Base-by-base conservation (phyloP, 352 stramenopile species). In the Phytopythium mirpurense region DNA sequence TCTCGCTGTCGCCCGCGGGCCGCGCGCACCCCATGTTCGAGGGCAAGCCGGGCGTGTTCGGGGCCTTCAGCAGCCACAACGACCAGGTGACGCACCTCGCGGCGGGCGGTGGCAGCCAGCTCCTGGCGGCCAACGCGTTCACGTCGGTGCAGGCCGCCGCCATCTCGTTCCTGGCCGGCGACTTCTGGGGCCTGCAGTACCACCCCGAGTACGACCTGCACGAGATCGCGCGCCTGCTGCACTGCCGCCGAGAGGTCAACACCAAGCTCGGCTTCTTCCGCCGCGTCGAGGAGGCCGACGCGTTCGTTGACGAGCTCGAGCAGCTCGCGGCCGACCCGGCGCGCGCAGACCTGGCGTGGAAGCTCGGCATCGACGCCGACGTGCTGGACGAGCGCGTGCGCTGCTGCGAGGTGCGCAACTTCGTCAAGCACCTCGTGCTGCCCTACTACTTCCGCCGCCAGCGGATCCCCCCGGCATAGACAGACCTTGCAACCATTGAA, bases 181-280 rank as follows among this genome's bases (percentile, higher is more conserved):
- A 87, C n/a, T 88, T 88, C 48, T 91, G 78, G 81, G 78, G 61
- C 19, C 54, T 88, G 27, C 81, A 91, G 54, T 91, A 91, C 55
- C 81, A 91, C 26, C 76, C 81, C 5, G 78, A 91, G 62, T 91
- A 89, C 53, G 68, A 91, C 42, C 59, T 89, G 42, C 76, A 91
- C 54, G 81, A 91, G 52, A 78, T 91, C 59, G 74, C 81, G n/a
- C 65, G 78, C 3, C 59, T 91, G 48, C 49, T 85, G 42, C 70
- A 87, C 57, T 88, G 76, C 57, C 78, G 81, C 24, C 71, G 78
- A 45, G 67, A 71, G 38, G 84, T 84, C 38, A 67, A 88, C n/a
- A 68, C 86, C 19, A 59, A 74, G 54, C 54, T 88, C 54, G 83
- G 79, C 50, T 89, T 90, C 59, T 93, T 93, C 66, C 27, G 56